These are phyloP conservation scores for Alnus glutinosa DNA, from an alignment of 306 rosid genomes.

Conservation along the genomic window DNA sequence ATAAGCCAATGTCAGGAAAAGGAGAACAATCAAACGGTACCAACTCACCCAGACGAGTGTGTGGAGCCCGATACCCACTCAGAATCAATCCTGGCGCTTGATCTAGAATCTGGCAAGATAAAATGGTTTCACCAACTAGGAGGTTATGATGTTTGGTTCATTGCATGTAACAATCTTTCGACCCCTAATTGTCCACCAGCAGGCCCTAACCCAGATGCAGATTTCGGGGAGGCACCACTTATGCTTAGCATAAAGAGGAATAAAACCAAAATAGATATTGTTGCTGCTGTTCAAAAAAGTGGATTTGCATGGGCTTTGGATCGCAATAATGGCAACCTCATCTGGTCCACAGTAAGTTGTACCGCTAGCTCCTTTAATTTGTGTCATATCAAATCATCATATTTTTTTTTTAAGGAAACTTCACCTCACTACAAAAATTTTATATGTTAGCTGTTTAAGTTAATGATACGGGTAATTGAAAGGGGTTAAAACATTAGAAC, in stretches of 20 bases:
- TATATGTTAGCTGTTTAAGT: no score
- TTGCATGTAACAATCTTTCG: constrained; percentile 44
- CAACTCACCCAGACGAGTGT: constrained; percentile 41
- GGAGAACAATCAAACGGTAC: constrained; percentile 43
- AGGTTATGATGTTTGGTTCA: constrained; percentile 69
- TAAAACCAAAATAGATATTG: constrained; percentile 41
- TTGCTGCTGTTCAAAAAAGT: constrained; percentile 65
- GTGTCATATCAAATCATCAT: background rate
- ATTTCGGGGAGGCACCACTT: constrained; percentile 71
- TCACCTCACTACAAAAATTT: no score
- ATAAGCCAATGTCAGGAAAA: constrained; percentile 49
- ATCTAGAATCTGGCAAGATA: constrained; percentile 37
- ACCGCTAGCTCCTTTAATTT: background rate
- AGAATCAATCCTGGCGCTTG: no score
- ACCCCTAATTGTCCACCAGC: constrained; percentile 54
- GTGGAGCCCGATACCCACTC: background rate
- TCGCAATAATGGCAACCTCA: constrained; percentile 44
- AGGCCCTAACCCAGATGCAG: constrained; percentile 50
- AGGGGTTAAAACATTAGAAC: no score
- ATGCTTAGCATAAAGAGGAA: constrained; percentile 36
- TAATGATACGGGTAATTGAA: no score
- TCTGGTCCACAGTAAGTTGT: constrained; percentile 44
- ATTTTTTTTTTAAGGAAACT: no score
- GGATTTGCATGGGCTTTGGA: constrained; percentile 70
- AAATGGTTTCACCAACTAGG: constrained; percentile 63